Evolutionary conservation across 2,329 filamentous ascomycete species (phyloP), one percentile per base, ranked within the genome.

Genomic region (Emydomyces testavorans): DNA sequence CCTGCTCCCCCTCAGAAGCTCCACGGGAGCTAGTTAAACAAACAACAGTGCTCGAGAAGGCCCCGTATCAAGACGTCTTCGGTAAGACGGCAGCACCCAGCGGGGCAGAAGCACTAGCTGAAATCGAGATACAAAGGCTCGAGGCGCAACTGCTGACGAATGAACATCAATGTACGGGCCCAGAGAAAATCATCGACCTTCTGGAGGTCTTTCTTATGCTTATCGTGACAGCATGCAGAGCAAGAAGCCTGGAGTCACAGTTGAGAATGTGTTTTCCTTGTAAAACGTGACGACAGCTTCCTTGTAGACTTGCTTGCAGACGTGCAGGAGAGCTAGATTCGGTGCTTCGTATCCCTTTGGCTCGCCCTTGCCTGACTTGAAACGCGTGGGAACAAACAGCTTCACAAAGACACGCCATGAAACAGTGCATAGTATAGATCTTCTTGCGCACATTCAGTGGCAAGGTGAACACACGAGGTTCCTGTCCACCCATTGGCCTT

Each of bases 221-320:
- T 51, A 46, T 24, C 50, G 43, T 6, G 20, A 23, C 6, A 46
- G 24, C 7, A 50, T 45, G 2, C 43, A 45, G 26, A 52, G 48
- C 5, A 58, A 41, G 18, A 56, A 15, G 31, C 57, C 55, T 1
- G 52, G 49, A 23, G 56, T 52, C 15, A 56, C 46, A 20, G 57
- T 39, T 11, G 54, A 56, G 48, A 58, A 57, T 35, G 38, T 54
- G 45, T 57, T 58, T 24, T 57, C 56, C 8, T 38, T n/a, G 24
- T 55, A 51, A 32, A 54, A 57, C 15, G 56, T 50, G 15, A 45
- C 50, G 31, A 42, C 49, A 15, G 50, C 53, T 46, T 58, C 55
- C 8, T 52, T 15, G 42, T 58, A 52, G 31, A 55, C 38, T 32
- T 46, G 35, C 29, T 50, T 54, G 28, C 53, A 56, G 31, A 39